Conservation (phyloP, 306 rosid genomes). For the Quillaja saponaria region DNA sequence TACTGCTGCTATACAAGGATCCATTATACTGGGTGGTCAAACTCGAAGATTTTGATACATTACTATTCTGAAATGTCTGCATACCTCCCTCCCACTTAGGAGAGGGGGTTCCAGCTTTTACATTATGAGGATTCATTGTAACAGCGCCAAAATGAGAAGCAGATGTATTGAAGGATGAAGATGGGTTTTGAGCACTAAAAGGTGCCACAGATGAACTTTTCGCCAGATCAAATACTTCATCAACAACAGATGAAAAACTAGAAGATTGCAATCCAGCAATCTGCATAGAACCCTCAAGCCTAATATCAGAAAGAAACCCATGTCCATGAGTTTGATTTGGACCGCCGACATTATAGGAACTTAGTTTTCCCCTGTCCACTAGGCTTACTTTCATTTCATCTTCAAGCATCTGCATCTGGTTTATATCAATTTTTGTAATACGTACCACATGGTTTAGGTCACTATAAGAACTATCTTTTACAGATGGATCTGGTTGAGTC, state of each 20-base stretch:
- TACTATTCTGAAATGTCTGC: constrained; percentile 61
- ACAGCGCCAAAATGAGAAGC: constrained; percentile 67
- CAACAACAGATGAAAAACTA: constrained; percentile 87
- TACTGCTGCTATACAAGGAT: constrained; percentile 57
- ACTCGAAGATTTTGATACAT: constrained; percentile 46
- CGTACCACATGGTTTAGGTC: constrained; percentile 67
- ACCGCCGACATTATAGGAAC: constrained; percentile 41
- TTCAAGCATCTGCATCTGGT: constrained; percentile 83
- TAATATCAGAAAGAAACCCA: constrained; percentile 54
- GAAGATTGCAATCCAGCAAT: constrained; percentile 66
- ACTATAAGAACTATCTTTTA: constrained; percentile 56
- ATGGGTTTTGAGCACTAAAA: constrained; percentile 46
- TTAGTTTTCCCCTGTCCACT: constrained; percentile 70
- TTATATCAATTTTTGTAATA: constrained; percentile 69
- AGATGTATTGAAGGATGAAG: constrained; percentile 58
- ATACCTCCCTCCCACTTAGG: constrained; percentile 82
- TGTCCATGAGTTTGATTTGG: constrained; percentile 58
- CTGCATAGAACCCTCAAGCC: constrained; percentile 58
- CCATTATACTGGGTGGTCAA: constrained; percentile 52
- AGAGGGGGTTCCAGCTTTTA: constrained; percentile 66
- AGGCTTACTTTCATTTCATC: constrained; percentile 86
- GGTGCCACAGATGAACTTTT: constrained; percentile 64
- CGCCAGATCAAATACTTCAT: constrained; percentile 88
- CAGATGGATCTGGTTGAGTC: constrained; percentile 62
- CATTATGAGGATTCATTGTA: constrained; percentile 50